Conservation (phyloP, 192 early-diverging fungal genomes). For the Gryganskiella cystojenkinii region DNA sequence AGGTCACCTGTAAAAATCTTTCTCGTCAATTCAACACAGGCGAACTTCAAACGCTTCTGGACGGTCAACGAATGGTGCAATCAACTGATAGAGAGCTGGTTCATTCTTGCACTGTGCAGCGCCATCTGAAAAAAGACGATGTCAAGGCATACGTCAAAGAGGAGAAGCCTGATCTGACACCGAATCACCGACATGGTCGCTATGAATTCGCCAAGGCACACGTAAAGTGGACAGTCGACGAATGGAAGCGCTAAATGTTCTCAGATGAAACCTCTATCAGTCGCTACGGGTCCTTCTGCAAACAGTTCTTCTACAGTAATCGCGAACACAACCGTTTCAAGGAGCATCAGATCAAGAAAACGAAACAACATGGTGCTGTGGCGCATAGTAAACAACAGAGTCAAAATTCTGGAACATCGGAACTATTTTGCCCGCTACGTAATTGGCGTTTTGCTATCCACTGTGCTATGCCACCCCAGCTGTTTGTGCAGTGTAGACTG, state of each 20-base stretch:
- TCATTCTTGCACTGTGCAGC: background rate
- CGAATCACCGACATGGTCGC: background rate
- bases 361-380: no score
- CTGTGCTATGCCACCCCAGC: no score
- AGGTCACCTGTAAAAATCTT: background rate
- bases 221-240: background rate
- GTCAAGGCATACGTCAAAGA: background rate
- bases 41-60: slow-evolving; percentile 3
- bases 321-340: background rate
- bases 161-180: background rate
- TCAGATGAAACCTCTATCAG: slow-evolving; percentile 10
- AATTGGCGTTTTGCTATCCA: no score
- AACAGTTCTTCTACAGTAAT: background rate
- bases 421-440: no score
- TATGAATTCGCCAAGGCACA: slow-evolving; percentile 4
- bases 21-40: slow-evolving; percentile 8
- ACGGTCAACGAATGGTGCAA: slow-evolving; percentile 11
- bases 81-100: slow-evolving; percentile 14
- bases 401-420: no score
- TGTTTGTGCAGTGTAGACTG: no score
- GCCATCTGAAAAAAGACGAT: background rate
- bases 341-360: slow-evolving; percentile 4
- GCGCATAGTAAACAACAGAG: no score
- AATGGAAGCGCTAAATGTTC: slow-evolving; percentile 21
- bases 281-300: slow-evolving; percentile 1